Evolutionary conservation across 192 early-diverging fungal genomes (phyloP).

Genomic region (Rhizophagus sp.): DNA sequence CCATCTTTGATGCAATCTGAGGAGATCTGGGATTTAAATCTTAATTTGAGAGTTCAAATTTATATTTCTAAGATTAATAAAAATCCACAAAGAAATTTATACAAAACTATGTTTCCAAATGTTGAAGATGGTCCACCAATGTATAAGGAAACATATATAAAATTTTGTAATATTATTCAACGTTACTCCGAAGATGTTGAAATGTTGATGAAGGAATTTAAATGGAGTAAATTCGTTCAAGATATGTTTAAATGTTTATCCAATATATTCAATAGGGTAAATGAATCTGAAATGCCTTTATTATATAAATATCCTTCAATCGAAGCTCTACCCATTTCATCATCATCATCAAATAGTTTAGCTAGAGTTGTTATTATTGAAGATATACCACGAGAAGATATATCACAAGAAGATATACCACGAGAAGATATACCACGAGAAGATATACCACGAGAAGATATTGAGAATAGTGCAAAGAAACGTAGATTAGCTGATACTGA

Average conservation of each 20-base stretch:
- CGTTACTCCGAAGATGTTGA: not conserved
- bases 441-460: not conserved
- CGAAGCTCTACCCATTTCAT: not conserved
- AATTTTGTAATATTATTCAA: not conserved
- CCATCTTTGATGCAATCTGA: not conserved
- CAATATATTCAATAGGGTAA: not conserved
- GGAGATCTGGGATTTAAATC: not conserved
- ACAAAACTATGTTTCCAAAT: not conserved
- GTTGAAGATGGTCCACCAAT: not conserved
- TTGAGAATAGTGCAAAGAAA: not conserved
- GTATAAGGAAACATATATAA: not conserved
- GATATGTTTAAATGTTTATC: not conserved
- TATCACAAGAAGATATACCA: not conserved
- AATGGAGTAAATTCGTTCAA: not conserved
- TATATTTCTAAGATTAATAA: not conserved
- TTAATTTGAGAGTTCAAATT: not conserved
- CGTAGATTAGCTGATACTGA: too few species aligned
- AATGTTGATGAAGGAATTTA: not conserved
- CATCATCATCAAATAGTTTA: not conserved
- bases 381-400: not conserved
- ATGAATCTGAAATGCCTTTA: not conserved
- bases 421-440: not conserved
- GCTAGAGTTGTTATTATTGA: not conserved
- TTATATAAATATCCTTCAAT: not conserved
- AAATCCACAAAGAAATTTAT: not conserved